Evolutionary conservation across 257 asterid species (phyloP), one percentile per base, ranked within the genome.

Genomic region (Ligustrum vulgare): DNA sequence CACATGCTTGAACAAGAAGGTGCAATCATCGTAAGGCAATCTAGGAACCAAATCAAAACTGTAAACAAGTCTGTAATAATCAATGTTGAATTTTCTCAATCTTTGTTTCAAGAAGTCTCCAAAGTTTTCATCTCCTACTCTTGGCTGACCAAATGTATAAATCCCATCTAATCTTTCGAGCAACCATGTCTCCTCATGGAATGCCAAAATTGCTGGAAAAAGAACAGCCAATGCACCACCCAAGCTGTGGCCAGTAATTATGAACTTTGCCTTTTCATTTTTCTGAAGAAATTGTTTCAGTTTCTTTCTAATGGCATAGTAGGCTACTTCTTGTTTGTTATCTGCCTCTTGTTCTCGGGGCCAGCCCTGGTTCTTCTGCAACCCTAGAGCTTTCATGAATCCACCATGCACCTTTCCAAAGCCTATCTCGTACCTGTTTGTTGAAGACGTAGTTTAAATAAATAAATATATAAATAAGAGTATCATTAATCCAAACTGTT

Each of bases 1-100:
- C 9, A 87, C 87, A 69, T 89, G 95, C 85, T 83, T 86, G 84
- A 81, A 89, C 95, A 89, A 8, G 73, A 77, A 58, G 5, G 85
- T 79, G 0, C 75, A 20, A 35, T 86, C 86, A 20, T 88, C 90
- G 67, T 75, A 86, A 2, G 92, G 92, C 85, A 88, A 62, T 22
- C 92, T 77, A 0, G 92, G 90, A 69, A 88, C 87, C 69, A 88
- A 6, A 62, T 88, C 92, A 3, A 65, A 83, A 25, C 86, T 43
- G 49, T 88, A 88, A 12, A 88, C 89, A 22, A 81, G 77, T 66
- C 89, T 75, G 41, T 63, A 77, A 56, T 78, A 84, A 1, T 67
- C 10, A 15, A 84, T 70, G 2, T 41, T 33, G 3, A 81, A 68
- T 2, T 67, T 78, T 9, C 25, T 80, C 9, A 88, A 70, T 22